Percentiles rank a stretch among this genome's conserved stretches.
phyloP scores from a whole-genome alignment of 345 rosid species.

The Camelina sativa region DNA sequence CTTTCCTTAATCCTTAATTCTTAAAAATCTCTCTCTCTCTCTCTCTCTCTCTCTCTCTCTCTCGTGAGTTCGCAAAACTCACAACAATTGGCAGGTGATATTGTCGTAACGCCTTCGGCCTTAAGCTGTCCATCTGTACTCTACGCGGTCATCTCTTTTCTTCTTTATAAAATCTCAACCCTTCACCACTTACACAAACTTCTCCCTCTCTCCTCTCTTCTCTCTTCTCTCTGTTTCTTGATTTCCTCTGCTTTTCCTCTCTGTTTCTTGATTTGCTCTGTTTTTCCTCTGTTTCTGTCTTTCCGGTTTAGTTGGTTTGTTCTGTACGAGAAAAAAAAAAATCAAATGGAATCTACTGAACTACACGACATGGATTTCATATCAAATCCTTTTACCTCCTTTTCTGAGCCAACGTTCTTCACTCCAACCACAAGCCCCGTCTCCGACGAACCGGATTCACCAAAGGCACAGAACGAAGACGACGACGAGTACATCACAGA shows the following conservation, averaged over 20 bases:
- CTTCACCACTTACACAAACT: background rate
- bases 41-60: conserved; percentile 39
- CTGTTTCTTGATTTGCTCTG: conserved; percentile 27
- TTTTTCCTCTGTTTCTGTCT: conserved; percentile 24
- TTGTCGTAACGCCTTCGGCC: conserved; percentile 40
- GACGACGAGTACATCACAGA: conserved; percentile 66
- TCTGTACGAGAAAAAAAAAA: background rate
- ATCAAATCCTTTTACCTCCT: conserved; percentile 20
- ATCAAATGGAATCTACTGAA: conserved; percentile 45
- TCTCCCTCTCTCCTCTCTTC: background rate
- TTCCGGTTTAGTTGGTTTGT: background rate
- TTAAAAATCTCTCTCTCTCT: conserved; percentile 31
- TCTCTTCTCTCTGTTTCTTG: conserved; percentile 2
- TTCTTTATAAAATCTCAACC: conserved; percentile 20
- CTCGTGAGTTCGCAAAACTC: conserved; percentile 38
- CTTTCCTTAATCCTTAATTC: conserved; percentile 31
- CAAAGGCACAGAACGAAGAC: conserved; percentile 49
- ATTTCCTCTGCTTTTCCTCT: background rate
- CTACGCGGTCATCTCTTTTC: conserved; percentile 25
- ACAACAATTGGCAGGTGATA: conserved; percentile 48
- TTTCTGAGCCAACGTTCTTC: conserved; percentile 39
- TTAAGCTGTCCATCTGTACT: conserved; percentile 30
- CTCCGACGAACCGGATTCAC: conserved; percentile 22
- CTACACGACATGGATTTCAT: conserved; percentile 32
- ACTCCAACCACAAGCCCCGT: conserved; percentile 40